Evolutionary conservation across 495 filamentous ascomycete genomes (phyloP).

Genomic region (Cercophora samala): DNA sequence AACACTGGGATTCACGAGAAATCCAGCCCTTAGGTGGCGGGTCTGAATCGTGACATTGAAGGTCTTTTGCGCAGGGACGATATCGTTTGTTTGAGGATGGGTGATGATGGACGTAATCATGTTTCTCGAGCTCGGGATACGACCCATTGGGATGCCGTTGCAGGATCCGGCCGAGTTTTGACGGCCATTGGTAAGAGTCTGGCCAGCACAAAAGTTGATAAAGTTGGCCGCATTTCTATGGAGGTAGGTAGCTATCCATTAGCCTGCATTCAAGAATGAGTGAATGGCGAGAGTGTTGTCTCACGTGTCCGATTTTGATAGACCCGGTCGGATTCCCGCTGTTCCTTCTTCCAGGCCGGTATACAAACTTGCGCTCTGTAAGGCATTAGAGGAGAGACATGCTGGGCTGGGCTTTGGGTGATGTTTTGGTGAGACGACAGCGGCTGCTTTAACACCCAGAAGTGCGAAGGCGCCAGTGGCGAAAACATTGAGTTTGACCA

Average conservation of each 20-base stretch:
- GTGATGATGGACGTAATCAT: slow-evolving; percentile 60
- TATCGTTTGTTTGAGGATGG: slow-evolving; percentile 39
- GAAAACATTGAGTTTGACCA: background rate
- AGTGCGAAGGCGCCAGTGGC: background rate
- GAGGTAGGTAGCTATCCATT: background rate
- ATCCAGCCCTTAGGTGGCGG: slow-evolving; percentile 51
- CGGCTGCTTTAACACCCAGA: background rate
- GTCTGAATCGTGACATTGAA: slow-evolving; percentile 56
- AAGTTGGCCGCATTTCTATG: slow-evolving; percentile 43
- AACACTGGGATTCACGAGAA: slow-evolving; percentile 50
- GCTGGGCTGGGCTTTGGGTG: background rate
- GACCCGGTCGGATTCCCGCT: slow-evolving; percentile 2
- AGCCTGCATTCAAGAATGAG: background rate
- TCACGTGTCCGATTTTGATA: slow-evolving; percentile 13
- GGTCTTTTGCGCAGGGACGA: slow-evolving; percentile 39
- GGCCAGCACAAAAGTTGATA: slow-evolving; percentile 52
- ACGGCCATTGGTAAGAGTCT: slow-evolving; percentile 50
- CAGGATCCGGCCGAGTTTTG: slow-evolving; percentile 51
- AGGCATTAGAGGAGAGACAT: background rate
- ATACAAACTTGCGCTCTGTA: slow-evolving; percentile 18
- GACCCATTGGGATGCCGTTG: slow-evolving; percentile 57
- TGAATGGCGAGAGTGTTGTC: background rate
- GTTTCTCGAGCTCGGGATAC: slow-evolving; percentile 52
- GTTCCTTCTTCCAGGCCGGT: slow-evolving; percentile 17
- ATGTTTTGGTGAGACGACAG: background rate